Evolutionary conservation across 2,329 filamentous ascomycete species (phyloP).

Genomic region (Fusarium coicis): DNA sequence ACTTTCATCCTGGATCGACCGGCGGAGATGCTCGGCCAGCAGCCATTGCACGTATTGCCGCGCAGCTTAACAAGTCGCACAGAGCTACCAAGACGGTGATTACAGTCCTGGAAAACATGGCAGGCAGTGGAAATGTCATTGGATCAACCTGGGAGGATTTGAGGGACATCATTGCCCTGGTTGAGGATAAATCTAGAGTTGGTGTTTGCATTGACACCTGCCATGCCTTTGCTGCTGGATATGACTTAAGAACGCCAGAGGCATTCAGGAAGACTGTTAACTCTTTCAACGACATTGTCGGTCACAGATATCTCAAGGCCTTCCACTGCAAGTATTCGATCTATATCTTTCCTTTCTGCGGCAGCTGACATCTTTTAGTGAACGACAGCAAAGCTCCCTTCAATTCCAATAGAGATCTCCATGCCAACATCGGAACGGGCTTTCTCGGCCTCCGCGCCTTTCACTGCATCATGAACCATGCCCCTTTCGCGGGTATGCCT

Average conservation of each 20-base stretch:
- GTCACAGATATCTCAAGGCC: slow-evolving; percentile 81
- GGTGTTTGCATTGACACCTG: slow-evolving; percentile 98
- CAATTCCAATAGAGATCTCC: slow-evolving; percentile 83
- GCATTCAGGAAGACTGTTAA: slow-evolving; percentile 79
- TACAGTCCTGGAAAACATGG: slow-evolving; percentile 96
- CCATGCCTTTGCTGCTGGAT: slow-evolving; percentile 93
- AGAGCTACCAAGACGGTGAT: slow-evolving; percentile 79
- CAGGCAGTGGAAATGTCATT: slow-evolving; percentile 86
- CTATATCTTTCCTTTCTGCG: background rate
- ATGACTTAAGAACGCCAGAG: slow-evolving; percentile 82
- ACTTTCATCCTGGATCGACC: slow-evolving; percentile 93
- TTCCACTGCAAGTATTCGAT: slow-evolving; percentile 68
- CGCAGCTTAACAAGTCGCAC: slow-evolving; percentile 85
- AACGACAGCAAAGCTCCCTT: slow-evolving; percentile 97
- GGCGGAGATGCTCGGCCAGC: slow-evolving; percentile 73
- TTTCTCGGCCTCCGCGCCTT: slow-evolving; percentile 92
- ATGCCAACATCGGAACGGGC: slow-evolving; percentile 96
- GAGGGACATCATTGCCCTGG: slow-evolving; percentile 80
- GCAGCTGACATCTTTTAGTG: slow-evolving; percentile 54
- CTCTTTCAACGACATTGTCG: slow-evolving; percentile 82
- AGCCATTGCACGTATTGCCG: slow-evolving; percentile 82
- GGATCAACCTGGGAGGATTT: slow-evolving; percentile 89
- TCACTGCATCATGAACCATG: slow-evolving; percentile 88
- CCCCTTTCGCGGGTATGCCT: slow-evolving; percentile 79
- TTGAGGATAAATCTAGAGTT: slow-evolving; percentile 84